Evolutionary conservation across 345 rosid genomes (phyloP).

Genomic region (Populus alba): DNA sequence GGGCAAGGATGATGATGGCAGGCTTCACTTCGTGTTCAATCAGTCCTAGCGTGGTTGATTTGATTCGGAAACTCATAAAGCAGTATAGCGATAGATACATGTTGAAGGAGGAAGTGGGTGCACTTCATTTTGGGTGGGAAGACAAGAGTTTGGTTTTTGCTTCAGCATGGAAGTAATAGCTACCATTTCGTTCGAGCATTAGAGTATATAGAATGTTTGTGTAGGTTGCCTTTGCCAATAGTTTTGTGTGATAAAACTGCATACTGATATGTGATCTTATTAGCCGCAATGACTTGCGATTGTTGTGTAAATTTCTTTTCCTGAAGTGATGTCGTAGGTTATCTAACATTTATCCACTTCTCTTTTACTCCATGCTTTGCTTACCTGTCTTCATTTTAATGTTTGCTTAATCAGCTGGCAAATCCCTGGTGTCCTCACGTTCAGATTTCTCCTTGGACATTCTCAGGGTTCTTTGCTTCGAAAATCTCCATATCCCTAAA

Average conservation of each 20-base stretch:
- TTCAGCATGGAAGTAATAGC: conserved; percentile 73
- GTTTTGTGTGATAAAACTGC: conserved; percentile 23
- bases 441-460: background rate
- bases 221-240: conserved; percentile 16
- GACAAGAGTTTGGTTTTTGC: conserved; percentile 82
- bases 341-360: background rate
- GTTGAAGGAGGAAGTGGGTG: conserved; percentile 60
- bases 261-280: conserved; percentile 9
- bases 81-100: conserved; percentile 61
- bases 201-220: background rate
- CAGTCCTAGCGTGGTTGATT: conserved; percentile 49
- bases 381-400: background rate
- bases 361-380: background rate
- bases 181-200: background rate
- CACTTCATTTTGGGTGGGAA: conserved; percentile 85
- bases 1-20: conserved; percentile 93
- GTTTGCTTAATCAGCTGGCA: background rate
- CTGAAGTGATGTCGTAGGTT: conserved; percentile 4
- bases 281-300: background rate
- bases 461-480: background rate
- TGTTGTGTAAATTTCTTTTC: background rate
- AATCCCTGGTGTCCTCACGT: background rate
- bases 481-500: background rate
- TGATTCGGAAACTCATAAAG: conserved; percentile 44
- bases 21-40: conserved; percentile 69